Percentiles rank a stretch among this genome's conserved stretches.
Conservation (phyloP, 129 eudicot genomes). For the Flaveria bidentis region DNA sequence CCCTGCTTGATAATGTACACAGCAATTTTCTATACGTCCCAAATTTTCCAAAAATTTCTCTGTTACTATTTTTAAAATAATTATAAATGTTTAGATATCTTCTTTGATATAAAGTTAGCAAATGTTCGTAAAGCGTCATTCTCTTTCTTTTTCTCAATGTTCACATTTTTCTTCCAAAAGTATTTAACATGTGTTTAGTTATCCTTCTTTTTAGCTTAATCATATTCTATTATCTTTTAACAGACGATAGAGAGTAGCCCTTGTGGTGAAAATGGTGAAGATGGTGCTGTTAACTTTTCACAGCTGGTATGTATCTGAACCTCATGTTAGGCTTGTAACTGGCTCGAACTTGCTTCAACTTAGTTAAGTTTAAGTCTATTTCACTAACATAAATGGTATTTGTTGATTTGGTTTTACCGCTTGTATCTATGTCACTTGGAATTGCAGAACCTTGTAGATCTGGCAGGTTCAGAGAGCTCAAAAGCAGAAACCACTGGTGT, state of each 20-base stretch:
- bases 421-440: slow-evolving; percentile 34
- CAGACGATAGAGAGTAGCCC: slow-evolving; percentile 98
- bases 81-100: slow-evolving; percentile 18
- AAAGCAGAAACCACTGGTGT: slow-evolving; percentile 86
- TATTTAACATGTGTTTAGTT: neutral
- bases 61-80: neutral
- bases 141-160: slow-evolving; percentile 9
- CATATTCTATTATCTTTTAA: slow-evolving; percentile 28
- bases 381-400: slow-evolving; percentile 13
- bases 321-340: slow-evolving; percentile 20
- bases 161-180: neutral
- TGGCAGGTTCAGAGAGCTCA: slow-evolving; percentile 99
- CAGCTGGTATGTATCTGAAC: slow-evolving; percentile 67
- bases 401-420: slow-evolving; percentile 19
- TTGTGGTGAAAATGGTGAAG: slow-evolving; percentile 74
- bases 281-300: slow-evolving; percentile 89
- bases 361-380: slow-evolving; percentile 13
- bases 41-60: slow-evolving; percentile 2
- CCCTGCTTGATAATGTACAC: slow-evolving; percentile 9
- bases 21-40: slow-evolving; percentile 3
- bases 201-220: slow-evolving; percentile 3
- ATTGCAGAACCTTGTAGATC: slow-evolving; percentile 94
- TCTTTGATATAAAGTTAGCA: slow-evolving; percentile 13
- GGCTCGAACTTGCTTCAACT: slow-evolving; percentile 11
- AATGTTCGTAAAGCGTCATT: neutral